A percentile compares a stretch with the other conserved stretches of the same genome.
Evolutionary conservation across 768 basidiomycete genomes (phyloP).

Genomic region (Tylopilus plumbeoviolaceoides): DNA sequence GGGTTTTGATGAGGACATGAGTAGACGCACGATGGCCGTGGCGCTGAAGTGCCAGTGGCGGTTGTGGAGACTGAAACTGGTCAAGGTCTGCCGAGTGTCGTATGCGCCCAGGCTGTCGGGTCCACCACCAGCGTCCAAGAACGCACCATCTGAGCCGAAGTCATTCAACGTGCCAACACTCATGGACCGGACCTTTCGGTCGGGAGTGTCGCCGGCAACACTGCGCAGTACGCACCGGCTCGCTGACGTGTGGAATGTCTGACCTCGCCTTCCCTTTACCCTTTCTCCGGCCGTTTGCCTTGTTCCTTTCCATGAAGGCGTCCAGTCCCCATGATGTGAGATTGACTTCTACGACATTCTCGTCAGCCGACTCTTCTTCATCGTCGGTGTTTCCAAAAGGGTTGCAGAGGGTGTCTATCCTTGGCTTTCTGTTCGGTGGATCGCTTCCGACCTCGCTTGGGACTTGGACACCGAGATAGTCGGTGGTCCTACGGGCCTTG

Average conservation of each 20-base stretch:
- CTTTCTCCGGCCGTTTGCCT: conserved; percentile 40
- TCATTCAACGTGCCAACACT: conserved; percentile 64
- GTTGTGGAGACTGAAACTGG: conserved; percentile 39
- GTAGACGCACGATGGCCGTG: conserved; percentile 53
- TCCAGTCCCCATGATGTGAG: conserved; percentile 83
- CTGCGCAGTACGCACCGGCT: conserved; percentile 39
- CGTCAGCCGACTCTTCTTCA: conserved; percentile 47
- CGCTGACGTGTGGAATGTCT: conserved; percentile 34
- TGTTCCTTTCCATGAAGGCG: conserved; percentile 69
- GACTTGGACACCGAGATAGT: conserved; percentile 64
- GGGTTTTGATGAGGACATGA: conserved; percentile 43
- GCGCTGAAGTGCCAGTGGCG: conserved; percentile 42
- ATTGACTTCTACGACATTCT: conserved; percentile 64
- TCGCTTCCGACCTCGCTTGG: conserved; percentile 60
- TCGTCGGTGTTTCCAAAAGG: conserved; percentile 68
- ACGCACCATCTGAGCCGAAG: conserved; percentile 44
- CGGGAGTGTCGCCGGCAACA: conserved; percentile 38
- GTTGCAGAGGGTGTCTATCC: conserved; percentile 61
- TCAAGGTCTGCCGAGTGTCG: conserved; percentile 59
- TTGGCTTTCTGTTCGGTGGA: conserved; percentile 46
- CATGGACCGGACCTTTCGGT: conserved; percentile 52
- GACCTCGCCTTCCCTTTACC: conserved; percentile 37
- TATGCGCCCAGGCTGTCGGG: conserved; percentile 43
- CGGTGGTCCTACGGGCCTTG: conserved; percentile 50
- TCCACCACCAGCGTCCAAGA: conserved; percentile 41